Evolutionary conservation across 225 moss, liverwort and hornwort genomes (phyloP), one percentile per base, ranked within the genome.

Genomic region (Neckera pumila): DNA sequence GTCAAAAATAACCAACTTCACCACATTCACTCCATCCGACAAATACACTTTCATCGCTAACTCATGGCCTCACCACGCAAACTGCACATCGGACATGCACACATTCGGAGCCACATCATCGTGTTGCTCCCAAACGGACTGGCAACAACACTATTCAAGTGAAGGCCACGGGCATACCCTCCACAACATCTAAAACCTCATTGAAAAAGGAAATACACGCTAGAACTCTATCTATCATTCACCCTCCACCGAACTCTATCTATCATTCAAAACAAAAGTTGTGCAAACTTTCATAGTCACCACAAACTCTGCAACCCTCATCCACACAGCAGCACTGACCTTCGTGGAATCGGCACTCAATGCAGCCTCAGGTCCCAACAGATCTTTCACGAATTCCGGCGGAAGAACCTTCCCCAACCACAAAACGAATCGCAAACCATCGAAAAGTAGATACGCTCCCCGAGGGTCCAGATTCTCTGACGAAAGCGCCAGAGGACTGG

Each of bases 371-470:
- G 94, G 81, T n/a, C 97, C 98, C 80, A 94, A 91, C 47, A 99
- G 82, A 70, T 95, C 95, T 51, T 91, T 96, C 74, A 96, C 90
- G 47, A 97, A 93, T 47, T 99, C 98, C 82, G 87, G 84, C 3
- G 97, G 88, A 33, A 97, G 77, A 84, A 93, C 96, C 92, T 94
- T 99, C 21, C 98, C 98, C 79, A 98, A 90, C 98, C 98, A 98
- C 66, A 98, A 89, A 67, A 97, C 94, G 80, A 97, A 96, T 42
- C 92, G 95, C 84, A 95, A 82, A 71, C 98, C 98, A 86, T 99
- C 94, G 88, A 95, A 89, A 78, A 95, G 88, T 33, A 99, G 75
- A 82, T 94, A 99, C 33, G 92, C 95, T 91, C 96, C 99, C 67
- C 96, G 95, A 40, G 97, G 92, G 84, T 96, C 97, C 77, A 99